phyloP scores from a whole-genome alignment of 2,329 filamentous ascomycete genomes.

The Fusarium haematococcum region DNA sequence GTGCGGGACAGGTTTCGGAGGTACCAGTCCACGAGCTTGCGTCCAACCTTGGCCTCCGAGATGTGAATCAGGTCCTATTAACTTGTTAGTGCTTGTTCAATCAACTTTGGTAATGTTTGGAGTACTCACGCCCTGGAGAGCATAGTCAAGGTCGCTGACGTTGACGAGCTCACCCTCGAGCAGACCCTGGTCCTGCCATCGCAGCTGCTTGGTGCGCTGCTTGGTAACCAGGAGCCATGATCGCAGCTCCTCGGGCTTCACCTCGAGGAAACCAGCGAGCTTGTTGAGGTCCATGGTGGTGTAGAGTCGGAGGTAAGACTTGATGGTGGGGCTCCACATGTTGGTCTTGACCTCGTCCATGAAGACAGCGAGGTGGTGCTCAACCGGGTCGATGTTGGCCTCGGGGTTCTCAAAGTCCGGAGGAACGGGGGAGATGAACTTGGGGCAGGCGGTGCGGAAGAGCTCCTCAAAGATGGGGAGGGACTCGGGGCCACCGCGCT shows the following conservation, averaged over 20 bases:
- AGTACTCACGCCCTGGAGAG: slow-evolving; percentile 85
- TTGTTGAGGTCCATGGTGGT: slow-evolving; percentile 99
- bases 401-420: slow-evolving; percentile 98
- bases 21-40: slow-evolving; percentile 99
- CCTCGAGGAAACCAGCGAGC: slow-evolving; percentile 95
- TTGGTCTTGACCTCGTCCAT: slow-evolving; percentile 99
- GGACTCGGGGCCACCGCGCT: slow-evolving; percentile 94
- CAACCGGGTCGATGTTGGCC: slow-evolving; percentile 94
- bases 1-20: slow-evolving; percentile 95
- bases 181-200: slow-evolving; percentile 89
- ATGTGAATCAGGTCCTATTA: slow-evolving; percentile 93
- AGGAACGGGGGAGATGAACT: slow-evolving; percentile 98
- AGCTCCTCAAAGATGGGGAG: slow-evolving; percentile 98
- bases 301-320: slow-evolving; percentile 98
- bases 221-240: slow-evolving; percentile 97
- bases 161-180: slow-evolving; percentile 94
- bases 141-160: slow-evolving; percentile 96
- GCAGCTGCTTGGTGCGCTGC: slow-evolving; percentile 95
- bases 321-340: slow-evolving; percentile 97
- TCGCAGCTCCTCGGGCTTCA: slow-evolving; percentile 94
- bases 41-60: slow-evolving; percentile 97
- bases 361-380: slow-evolving; percentile 97
- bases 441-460: slow-evolving; percentile 97
- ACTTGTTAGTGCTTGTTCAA: slow-evolving; percentile 7
- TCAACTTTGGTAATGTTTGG: background rate